These are phyloP conservation scores for Aspergillus fumigatiaffinis DNA, from an alignment of 2,329 filamentous ascomycete species.

Conservation along the genomic window DNA sequence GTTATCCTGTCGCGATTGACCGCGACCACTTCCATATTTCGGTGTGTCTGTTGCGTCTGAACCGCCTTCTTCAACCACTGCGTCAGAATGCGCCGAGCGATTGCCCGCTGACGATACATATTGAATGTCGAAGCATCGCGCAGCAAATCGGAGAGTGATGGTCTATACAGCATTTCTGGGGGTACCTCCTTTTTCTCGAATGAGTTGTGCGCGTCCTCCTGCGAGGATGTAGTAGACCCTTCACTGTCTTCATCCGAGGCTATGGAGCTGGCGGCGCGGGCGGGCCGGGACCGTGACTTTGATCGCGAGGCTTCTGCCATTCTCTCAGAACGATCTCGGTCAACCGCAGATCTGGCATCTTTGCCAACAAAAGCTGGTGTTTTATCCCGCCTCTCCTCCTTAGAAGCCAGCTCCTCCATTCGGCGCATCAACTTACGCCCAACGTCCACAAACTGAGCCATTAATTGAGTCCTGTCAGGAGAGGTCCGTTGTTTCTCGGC, in stretches of 20 bases:
- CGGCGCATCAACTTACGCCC: slow-evolving; percentile 34
- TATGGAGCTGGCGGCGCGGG: slow-evolving; percentile 18
- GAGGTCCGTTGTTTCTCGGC: slow-evolving; percentile 15
- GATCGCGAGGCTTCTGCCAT: slow-evolving; percentile 19
- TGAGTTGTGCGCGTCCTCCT: slow-evolving; percentile 19
- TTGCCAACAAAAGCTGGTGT: slow-evolving; percentile 21
- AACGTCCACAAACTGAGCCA: slow-evolving; percentile 37
- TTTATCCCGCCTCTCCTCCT: slow-evolving; percentile 11
- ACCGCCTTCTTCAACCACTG: slow-evolving; percentile 47
- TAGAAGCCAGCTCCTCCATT: slow-evolving; percentile 25
- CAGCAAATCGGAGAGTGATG: slow-evolving; percentile 49
- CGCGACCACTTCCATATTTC: slow-evolving; percentile 44
- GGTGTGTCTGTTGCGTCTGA: slow-evolving; percentile 33
- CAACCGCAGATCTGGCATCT: slow-evolving; percentile 25
- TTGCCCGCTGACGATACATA: slow-evolving; percentile 38
- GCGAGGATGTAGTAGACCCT: slow-evolving; percentile 15
- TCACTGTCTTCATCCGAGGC: slow-evolving; percentile 21
- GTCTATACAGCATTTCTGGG: slow-evolving; percentile 43
- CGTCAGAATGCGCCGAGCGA: slow-evolving; percentile 38
- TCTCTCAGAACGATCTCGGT: slow-evolving; percentile 28
- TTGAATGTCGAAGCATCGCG: slow-evolving; percentile 50
- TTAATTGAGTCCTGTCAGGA: slow-evolving; percentile 34
- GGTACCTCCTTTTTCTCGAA: slow-evolving; percentile 28
- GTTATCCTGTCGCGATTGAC: slow-evolving; percentile 47
- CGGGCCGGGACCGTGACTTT: slow-evolving; percentile 10